These are phyloP conservation scores for Podospora sp. DNA, from an alignment of 495 filamentous ascomycete genomes.

Conservation along the genomic window DNA sequence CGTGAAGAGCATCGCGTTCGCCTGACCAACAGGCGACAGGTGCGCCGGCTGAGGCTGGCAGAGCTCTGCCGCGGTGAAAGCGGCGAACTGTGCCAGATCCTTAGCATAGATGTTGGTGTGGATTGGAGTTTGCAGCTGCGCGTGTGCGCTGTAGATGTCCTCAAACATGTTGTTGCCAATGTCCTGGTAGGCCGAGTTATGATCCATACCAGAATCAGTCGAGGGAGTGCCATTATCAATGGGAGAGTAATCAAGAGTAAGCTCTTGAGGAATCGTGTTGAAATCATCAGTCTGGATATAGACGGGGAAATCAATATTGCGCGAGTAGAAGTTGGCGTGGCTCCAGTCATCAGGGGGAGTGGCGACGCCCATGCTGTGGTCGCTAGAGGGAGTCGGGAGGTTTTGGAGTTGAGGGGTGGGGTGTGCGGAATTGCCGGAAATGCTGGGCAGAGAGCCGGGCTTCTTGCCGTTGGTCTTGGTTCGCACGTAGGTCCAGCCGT, in stretches of 20 bases:
- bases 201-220: slow-evolving; percentile 47
- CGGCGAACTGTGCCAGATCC: slow-evolving; percentile 38
- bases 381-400: slow-evolving; percentile 52
- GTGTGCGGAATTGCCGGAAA: slow-evolving; percentile 38
- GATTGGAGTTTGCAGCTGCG: slow-evolving; percentile 44
- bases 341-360: slow-evolving; percentile 48
- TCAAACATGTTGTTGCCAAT: slow-evolving; percentile 51
- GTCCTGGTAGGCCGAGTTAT: slow-evolving; percentile 51
- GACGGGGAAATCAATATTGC: slow-evolving; percentile 44
- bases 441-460: slow-evolving; percentile 34
- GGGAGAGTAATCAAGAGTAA: slow-evolving; percentile 54
- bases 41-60: slow-evolving; percentile 47
- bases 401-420: slow-evolving; percentile 59
- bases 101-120: slow-evolving; percentile 43
- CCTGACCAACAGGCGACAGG: slow-evolving; percentile 65
- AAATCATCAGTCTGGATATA: slow-evolving; percentile 45
- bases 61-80: slow-evolving; percentile 38
- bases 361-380: slow-evolving; percentile 44
- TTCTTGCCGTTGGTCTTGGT: slow-evolving; percentile 83
- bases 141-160: slow-evolving; percentile 58
- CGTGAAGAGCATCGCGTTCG: slow-evolving; percentile 65
- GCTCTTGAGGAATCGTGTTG: slow-evolving; percentile 43
- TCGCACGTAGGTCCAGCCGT: slow-evolving; percentile 85
- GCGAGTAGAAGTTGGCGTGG: slow-evolving; percentile 28
- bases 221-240: slow-evolving; percentile 51